A percentile compares a stretch with the other conserved stretches of the same genome.
Conservation (phyloP, 2,329 filamentous ascomycete genomes). For the Teratosphaeriaceae sp. region DNA sequence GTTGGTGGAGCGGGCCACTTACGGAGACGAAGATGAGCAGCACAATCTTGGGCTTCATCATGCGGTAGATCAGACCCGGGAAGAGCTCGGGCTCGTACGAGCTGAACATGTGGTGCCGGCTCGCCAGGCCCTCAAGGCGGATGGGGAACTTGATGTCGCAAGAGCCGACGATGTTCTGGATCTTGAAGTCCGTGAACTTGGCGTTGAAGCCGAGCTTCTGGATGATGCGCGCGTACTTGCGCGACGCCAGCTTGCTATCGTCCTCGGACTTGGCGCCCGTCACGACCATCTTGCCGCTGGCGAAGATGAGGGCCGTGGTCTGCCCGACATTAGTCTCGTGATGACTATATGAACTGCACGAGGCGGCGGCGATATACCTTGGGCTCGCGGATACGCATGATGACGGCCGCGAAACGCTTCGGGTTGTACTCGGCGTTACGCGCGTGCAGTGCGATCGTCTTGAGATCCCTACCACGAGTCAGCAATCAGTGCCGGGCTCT, state of each 20-base stretch:
- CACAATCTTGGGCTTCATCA: conserved; percentile 99
- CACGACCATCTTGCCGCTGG: conserved; percentile 95
- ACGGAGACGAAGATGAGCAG: conserved; percentile 83
- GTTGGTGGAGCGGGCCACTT: conserved; percentile 36
- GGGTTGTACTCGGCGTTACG: conserved; percentile 98
- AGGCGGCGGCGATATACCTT: conserved; percentile 32
- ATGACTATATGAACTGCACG: no score
- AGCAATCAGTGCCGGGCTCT: neutral
- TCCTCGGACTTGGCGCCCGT: conserved; percentile 89
- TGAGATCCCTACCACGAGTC: conserved; percentile 68
- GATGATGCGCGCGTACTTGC: conserved; percentile 98
- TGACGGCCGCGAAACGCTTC: conserved; percentile 98
- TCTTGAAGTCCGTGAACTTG: conserved; percentile 99
- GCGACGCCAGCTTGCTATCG: conserved; percentile 90
- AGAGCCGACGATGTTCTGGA: conserved; percentile 97
- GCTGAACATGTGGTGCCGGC: conserved; percentile 98
- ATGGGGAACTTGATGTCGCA: conserved; percentile 99
- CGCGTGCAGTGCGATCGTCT: conserved; percentile 97
- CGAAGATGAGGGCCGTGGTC: conserved; percentile 96
- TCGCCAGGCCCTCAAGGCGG: conserved; percentile 88
- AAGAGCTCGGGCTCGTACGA: conserved; percentile 98
- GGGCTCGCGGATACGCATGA: conserved; percentile 98
- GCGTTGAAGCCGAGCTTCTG: conserved; percentile 99
- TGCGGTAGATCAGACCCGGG: conserved; percentile 98
- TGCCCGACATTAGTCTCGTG: conserved; percentile 36